A percentile compares a stretch with the other conserved stretches of the same genome.
Evolutionary conservation across 345 rosid genomes (phyloP).

Genomic region (Diplotaxis tenuifolia): DNA sequence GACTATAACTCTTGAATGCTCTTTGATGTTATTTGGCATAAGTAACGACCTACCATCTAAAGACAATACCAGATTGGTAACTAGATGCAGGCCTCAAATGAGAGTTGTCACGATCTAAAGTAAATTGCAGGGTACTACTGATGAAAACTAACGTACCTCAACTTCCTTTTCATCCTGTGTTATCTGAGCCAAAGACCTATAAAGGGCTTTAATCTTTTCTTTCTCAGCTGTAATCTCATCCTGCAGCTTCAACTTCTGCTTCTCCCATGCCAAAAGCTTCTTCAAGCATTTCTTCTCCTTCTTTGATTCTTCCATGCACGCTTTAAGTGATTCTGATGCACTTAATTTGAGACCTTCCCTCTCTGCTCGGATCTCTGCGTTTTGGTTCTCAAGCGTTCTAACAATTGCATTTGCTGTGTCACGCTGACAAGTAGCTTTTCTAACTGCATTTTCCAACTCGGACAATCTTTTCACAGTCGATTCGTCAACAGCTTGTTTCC

Average conservation of each 20-base stretch:
- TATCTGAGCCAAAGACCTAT: conserved; percentile 44
- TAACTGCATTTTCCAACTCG: conserved; percentile 74
- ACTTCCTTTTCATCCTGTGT: conserved; percentile 57
- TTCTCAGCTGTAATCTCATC: conserved; percentile 70
- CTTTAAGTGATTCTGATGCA: conserved; percentile 72
- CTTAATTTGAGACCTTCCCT: conserved; percentile 82
- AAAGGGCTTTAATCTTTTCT: conserved; percentile 60
- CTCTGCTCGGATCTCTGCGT: conserved; percentile 91
- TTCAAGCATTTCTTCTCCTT: conserved; percentile 80
- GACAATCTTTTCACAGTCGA: conserved; percentile 70
- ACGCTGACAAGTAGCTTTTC: conserved; percentile 67
- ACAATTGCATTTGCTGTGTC: conserved; percentile 72
- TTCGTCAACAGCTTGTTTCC: conserved; percentile 76
- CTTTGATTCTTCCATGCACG: conserved; percentile 67
- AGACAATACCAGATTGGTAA: conserved; percentile 8
- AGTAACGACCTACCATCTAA: conserved; percentile 10
- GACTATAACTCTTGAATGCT: conserved; percentile 10
- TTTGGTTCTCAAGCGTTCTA: conserved; percentile 75
- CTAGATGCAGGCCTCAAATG: conserved; percentile 18
- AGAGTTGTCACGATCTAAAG: background rate
- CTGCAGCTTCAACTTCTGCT: conserved; percentile 72
- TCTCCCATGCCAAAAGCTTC: conserved; percentile 82
- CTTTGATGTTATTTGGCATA: conserved; percentile 1
- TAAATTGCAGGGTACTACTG: background rate
- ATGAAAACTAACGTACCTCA: conserved; percentile 53